Percentiles rank a stretch among this genome's conserved stretches.
These are phyloP conservation scores for Tilletia indica DNA, from an alignment of 1,284 basidiomycete genomes.

Conservation along the genomic window DNA sequence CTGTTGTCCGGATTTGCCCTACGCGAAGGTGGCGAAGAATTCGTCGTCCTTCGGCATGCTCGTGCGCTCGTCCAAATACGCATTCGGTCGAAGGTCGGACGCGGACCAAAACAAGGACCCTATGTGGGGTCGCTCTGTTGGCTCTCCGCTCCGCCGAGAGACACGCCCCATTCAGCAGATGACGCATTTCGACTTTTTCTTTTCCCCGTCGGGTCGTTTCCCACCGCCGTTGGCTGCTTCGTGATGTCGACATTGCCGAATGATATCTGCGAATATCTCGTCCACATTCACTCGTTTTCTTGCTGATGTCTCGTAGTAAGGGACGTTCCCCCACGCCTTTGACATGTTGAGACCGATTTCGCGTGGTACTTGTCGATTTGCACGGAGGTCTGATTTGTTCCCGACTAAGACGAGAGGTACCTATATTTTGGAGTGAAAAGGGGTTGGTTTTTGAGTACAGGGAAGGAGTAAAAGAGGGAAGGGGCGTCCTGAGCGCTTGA, in stretches of 20 bases:
- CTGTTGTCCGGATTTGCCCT: too few species aligned
- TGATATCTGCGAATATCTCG: constrained; percentile 46
- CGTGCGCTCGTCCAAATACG: too few species aligned
- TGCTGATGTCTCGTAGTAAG: constrained; percentile 48
- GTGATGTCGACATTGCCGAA: constrained; percentile 42
- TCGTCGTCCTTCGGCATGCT: too few species aligned
- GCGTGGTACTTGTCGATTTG: constrained; percentile 45
- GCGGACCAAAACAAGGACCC: too few species aligned
- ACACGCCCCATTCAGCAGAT: constrained; percentile 3
- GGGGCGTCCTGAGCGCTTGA: background rate
- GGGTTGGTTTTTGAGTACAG: too few species aligned
- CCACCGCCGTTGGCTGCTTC: constrained; percentile 26
- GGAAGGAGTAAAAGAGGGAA: too few species aligned
- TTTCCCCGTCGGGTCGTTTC: constrained; percentile 5
- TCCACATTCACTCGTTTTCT: constrained; percentile 47
- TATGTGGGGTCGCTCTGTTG: too few species aligned
- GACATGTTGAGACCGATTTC: constrained; percentile 49
- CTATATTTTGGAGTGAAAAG: background rate
- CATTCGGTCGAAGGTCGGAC: too few species aligned
- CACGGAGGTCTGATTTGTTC: constrained; percentile 46
- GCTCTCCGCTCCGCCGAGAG: too few species aligned
- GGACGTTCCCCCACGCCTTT: constrained; percentile 48
- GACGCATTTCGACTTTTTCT: constrained; percentile 21
- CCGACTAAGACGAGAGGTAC: constrained; percentile 48
- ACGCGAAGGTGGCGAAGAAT: too few species aligned